Evolutionary conservation across 116 monocot species (phyloP).

Genomic region (Trichopus zeylanicus): DNA sequence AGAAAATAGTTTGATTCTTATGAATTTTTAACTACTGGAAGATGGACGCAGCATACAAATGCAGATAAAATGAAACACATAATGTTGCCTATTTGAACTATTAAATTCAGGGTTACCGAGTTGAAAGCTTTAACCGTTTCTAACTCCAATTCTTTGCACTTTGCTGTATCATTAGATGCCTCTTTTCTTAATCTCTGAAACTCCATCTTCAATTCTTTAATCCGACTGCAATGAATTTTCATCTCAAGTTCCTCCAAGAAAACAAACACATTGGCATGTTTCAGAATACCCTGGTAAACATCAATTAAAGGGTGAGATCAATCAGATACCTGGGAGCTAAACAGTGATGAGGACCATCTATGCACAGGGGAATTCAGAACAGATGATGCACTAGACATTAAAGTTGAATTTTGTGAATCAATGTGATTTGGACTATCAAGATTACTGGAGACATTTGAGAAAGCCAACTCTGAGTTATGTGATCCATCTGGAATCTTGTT

Average conservation of each 20-base stretch:
- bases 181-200: slow-evolving; percentile 28
- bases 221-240: slow-evolving; percentile 6
- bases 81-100: too few species aligned
- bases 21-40: too few species aligned
- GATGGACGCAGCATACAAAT: too few species aligned
- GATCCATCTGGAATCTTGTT: background rate
- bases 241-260: slow-evolving; percentile 18
- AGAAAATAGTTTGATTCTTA: too few species aligned
- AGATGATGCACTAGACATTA: slow-evolving; percentile 3
- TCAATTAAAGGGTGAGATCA: background rate
- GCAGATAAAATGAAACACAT: too few species aligned
- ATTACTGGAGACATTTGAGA: slow-evolving; percentile 5
- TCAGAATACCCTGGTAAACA: background rate
- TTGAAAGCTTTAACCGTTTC: slow-evolving; percentile 19
- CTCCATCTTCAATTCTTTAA: slow-evolving; percentile 28
- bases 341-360: slow-evolving; percentile 9
- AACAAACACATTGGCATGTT: background rate
- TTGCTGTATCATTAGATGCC: slow-evolving; percentile 26
- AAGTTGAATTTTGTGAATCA: slow-evolving; percentile 5
- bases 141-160: slow-evolving; percentile 32
- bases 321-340: slow-evolving; percentile 16
- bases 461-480: slow-evolving; percentile 1
- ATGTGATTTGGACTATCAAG: background rate
- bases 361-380: slow-evolving; percentile 13
- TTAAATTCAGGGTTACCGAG: slow-evolving; percentile 24